Percentiles rank a stretch among this genome's conserved stretches.
Conservation (phyloP, 1,284 basidiomycete species). For the Leucoagaricus sp. region DNA sequence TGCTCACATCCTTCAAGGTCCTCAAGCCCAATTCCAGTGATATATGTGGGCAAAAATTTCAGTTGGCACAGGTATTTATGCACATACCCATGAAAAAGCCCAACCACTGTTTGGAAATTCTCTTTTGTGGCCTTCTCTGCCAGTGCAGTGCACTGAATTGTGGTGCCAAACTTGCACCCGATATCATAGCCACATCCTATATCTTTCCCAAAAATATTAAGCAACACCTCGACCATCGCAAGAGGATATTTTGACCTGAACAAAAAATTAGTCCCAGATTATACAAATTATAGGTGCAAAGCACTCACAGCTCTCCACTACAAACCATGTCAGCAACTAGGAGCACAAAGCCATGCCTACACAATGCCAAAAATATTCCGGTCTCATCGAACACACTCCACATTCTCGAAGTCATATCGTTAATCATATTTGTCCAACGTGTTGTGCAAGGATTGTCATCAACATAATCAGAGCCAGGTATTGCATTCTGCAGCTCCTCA, state of each 20-base stretch:
- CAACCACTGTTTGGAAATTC: no score
- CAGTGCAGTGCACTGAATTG: no score
- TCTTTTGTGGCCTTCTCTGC: no score
- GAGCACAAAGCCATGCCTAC: slow-evolving; percentile 21
- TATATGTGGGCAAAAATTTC: slow-evolving; percentile 23
- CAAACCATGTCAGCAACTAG: slow-evolving; percentile 23
- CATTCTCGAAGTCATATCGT: no score
- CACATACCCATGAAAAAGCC: slow-evolving; percentile 32
- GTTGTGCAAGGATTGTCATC: not conserved
- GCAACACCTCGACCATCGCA: slow-evolving; percentile 25
- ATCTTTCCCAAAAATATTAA: slow-evolving; percentile 25
- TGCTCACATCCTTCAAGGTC: slow-evolving; percentile 33
- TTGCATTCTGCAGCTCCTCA: not conserved
- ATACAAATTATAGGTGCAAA: no score
- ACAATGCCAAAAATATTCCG: slow-evolving; percentile 29
- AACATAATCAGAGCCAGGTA: no score
- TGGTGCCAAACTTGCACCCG: no score
- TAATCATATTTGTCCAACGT: slow-evolving; percentile 23
- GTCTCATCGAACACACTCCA: slow-evolving; percentile 34
- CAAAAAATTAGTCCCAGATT: not conserved
- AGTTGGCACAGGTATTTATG: slow-evolving; percentile 33
- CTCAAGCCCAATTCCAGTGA: slow-evolving; percentile 29
- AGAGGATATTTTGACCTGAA: slow-evolving; percentile 38
- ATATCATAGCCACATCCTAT: slow-evolving; percentile 31
- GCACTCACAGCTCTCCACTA: slow-evolving; percentile 25